Evolutionary conservation across 2,329 filamentous ascomycete species (phyloP).

Genomic region (Xylaria sp.): DNA sequence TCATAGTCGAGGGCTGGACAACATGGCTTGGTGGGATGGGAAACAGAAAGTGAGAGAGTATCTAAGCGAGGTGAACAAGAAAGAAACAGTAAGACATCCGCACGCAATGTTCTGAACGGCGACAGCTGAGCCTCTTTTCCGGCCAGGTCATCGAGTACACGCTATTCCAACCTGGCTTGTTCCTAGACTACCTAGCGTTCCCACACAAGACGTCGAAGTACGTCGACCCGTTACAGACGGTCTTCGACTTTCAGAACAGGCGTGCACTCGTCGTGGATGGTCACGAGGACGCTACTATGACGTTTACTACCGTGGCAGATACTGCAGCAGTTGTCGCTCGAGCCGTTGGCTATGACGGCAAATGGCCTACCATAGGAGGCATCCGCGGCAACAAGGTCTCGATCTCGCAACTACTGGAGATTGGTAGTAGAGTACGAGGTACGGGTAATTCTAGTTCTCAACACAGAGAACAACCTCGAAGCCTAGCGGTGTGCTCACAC

Average conservation of each 20-base stretch:
- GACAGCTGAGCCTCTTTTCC: background rate
- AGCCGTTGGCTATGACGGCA: slow-evolving; percentile 57
- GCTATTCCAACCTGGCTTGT: slow-evolving; percentile 65
- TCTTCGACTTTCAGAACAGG: slow-evolving; percentile 54
- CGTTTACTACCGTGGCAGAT: slow-evolving; percentile 57
- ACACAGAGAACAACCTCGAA: background rate
- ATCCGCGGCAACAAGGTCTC: slow-evolving; percentile 54
- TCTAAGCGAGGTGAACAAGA: slow-evolving; percentile 61
- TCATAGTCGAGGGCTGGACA: slow-evolving; percentile 24
- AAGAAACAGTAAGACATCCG: slow-evolving; percentile 52
- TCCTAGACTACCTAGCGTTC: slow-evolving; percentile 64
- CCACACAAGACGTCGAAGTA: slow-evolving; percentile 59
- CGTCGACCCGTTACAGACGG: slow-evolving; percentile 53
- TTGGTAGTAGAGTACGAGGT: slow-evolving; percentile 57
- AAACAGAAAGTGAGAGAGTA: slow-evolving; percentile 63
- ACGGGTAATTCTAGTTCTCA: slow-evolving; percentile 6
- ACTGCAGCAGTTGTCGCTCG: slow-evolving; percentile 52
- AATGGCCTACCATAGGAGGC: slow-evolving; percentile 56
- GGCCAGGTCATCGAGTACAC: slow-evolving; percentile 64
- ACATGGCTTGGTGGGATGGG: slow-evolving; percentile 60
- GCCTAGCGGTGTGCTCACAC: background rate
- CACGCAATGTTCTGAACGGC: background rate
- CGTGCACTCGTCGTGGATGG: slow-evolving; percentile 57
- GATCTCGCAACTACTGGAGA: slow-evolving; percentile 51
- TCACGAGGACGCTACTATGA: slow-evolving; percentile 55